Percentiles rank a stretch among this genome's conserved stretches.
Conservation (phyloP, 129 eudicot species). For the Mikania micrantha region DNA sequence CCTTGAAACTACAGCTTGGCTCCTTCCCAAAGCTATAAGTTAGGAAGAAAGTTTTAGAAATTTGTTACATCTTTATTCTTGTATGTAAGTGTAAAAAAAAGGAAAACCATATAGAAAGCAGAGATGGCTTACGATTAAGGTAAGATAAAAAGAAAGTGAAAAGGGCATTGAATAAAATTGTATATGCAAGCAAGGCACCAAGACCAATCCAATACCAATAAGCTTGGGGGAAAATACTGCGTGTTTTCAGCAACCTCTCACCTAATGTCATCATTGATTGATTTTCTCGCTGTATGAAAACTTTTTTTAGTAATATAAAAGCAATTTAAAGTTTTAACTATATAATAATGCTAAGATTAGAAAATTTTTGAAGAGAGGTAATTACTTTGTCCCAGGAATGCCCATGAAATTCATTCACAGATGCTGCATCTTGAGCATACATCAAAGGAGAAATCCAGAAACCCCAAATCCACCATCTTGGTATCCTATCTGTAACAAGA, state of each 20-base stretch:
- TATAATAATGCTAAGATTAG: background rate
- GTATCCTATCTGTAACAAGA: constrained; percentile 69
- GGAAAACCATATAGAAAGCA: background rate
- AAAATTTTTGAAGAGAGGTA: background rate
- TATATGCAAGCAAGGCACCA: constrained; percentile 82
- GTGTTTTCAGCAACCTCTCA: constrained; percentile 58
- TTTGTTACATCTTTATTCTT: constrained; percentile 5
- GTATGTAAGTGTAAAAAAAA: background rate
- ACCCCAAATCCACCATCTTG: constrained; percentile 99
- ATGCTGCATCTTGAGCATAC: constrained; percentile 95
- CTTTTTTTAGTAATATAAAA: background rate
- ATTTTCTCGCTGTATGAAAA: constrained; percentile 49
- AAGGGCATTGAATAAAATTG: constrained; percentile 63
- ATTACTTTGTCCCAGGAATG: constrained; percentile 94
- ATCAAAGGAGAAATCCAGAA: constrained; percentile 93
- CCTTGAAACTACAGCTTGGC: constrained; percentile 65
- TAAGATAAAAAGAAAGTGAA: constrained; percentile 76
- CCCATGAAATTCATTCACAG: constrained; percentile 92
- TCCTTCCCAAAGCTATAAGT: constrained; percentile 66
- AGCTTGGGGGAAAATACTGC: constrained; percentile 72
- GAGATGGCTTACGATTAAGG: constrained; percentile 72
- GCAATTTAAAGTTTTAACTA: background rate
- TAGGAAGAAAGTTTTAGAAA: constrained; percentile 1
- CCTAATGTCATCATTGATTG: constrained; percentile 58
- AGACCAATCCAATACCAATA: constrained; percentile 99